Evolutionary conservation across 768 basidiomycete genomes (phyloP).

Genomic region (Hemileccinum impolitum): DNA sequence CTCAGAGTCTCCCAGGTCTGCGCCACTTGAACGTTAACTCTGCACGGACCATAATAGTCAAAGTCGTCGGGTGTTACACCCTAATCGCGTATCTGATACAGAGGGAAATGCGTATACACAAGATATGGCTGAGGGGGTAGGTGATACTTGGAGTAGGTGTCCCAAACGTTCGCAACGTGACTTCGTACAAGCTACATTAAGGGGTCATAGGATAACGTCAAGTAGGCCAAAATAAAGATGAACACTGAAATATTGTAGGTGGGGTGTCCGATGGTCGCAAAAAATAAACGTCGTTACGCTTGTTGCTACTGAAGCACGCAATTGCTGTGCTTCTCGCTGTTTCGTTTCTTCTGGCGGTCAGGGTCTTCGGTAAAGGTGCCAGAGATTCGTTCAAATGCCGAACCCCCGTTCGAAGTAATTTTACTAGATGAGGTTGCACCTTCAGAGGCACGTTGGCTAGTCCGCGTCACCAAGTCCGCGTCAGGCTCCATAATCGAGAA

Average conservation of each 20-base stretch:
- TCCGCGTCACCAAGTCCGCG: constrained; percentile 16
- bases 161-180: constrained; percentile 8
- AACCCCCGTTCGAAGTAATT: constrained; percentile 8
- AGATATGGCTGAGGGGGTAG: neutral
- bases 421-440: constrained; percentile 14
- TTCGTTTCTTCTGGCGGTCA: constrained; percentile 28
- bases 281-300: neutral
- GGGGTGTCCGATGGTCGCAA: neutral
- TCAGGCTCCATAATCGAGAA: constrained; percentile 33
- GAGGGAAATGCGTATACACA: constrained; percentile 1
- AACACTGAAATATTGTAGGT: neutral
- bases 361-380: constrained; percentile 10
- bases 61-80: neutral
- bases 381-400: constrained; percentile 4
- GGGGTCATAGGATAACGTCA: constrained; percentile 15
- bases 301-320: constrained; percentile 26
- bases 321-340: constrained; percentile 22
- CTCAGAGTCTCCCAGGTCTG: neutral
- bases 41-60: neutral
- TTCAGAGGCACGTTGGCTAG: constrained; percentile 19
- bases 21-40: neutral
- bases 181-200: constrained; percentile 17
- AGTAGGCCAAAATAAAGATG: neutral
- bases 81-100: constrained; percentile 15
- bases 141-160: neutral